These are phyloP conservation scores for Sergeia podlipaevii DNA, from an alignment of 208 protist genomes.

Conservation along the genomic window DNA sequence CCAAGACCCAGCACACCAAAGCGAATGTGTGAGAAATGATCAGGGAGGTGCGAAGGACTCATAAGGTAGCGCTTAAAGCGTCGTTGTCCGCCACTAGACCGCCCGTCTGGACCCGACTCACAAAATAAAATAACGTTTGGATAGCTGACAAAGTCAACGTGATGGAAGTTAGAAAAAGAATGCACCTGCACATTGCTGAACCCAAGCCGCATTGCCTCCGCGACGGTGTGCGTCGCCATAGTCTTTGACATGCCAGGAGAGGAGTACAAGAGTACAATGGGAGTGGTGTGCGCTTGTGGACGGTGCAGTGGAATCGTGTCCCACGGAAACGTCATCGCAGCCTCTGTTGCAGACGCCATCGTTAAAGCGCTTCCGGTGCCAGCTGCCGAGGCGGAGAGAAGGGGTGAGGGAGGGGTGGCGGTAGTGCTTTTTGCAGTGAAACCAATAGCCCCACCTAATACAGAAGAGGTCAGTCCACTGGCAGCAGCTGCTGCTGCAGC, in stretches of 20 bases:
- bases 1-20: slow-evolving; percentile 44
- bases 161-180: slow-evolving; percentile 26
- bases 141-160: slow-evolving; percentile 13
- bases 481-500: too few relatives aligned
- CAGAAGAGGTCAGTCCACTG: too few relatives aligned
- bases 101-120: slow-evolving; percentile 22
- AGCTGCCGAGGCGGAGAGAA: too few relatives aligned
- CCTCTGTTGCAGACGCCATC: neutral
- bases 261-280: slow-evolving; percentile 36
- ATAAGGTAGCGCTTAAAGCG: slow-evolving; percentile 32
- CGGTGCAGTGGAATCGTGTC: slow-evolving; percentile 24
- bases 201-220: slow-evolving; percentile 21
- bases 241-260: slow-evolving; percentile 50
- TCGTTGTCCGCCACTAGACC: slow-evolving; percentile 18
- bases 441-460: too few relatives aligned
- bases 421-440: too few relatives aligned
- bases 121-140: slow-evolving; percentile 48
- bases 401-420: too few relatives aligned
- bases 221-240: slow-evolving; percentile 26
- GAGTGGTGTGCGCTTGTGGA: slow-evolving; percentile 16
- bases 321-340: slow-evolving; percentile 19
- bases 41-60: slow-evolving; percentile 23
- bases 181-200: slow-evolving; percentile 23
- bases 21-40: slow-evolving; percentile 28
- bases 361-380: neutral